These are phyloP conservation scores for Ogataea dorogensis DNA, from an alignment of 805 yeast genomes.

Conservation along the genomic window DNA sequence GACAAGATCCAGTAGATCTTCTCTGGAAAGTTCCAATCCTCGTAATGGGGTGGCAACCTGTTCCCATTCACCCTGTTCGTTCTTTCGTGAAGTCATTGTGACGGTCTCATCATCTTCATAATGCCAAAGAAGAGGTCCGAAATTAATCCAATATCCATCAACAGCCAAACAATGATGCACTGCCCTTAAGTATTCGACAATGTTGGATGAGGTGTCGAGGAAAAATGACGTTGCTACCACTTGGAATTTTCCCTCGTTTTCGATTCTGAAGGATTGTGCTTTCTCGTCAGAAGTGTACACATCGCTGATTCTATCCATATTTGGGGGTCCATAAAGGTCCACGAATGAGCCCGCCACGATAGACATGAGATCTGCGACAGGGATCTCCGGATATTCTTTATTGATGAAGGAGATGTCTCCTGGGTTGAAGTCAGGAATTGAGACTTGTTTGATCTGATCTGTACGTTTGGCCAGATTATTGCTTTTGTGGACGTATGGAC, in stretches of 20 bases:
- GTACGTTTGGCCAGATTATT: slow-evolving; percentile 45
- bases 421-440: slow-evolving; percentile 53
- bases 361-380: slow-evolving; percentile 55
- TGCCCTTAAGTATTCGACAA: slow-evolving; percentile 54
- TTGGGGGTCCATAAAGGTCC: slow-evolving; percentile 60
- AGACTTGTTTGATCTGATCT: slow-evolving; percentile 50
- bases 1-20: slow-evolving; percentile 50
- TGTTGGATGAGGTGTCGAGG: slow-evolving; percentile 60
- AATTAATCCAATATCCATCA: slow-evolving; percentile 58
- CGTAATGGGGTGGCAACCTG: slow-evolving; percentile 37
- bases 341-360: slow-evolving; percentile 73
- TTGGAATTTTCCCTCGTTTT: slow-evolving; percentile 41
- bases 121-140: slow-evolving; percentile 75
- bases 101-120: slow-evolving; percentile 50
- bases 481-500: slow-evolving; percentile 55
- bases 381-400: slow-evolving; percentile 37
- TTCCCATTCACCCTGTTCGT: slow-evolving; percentile 25
- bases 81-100: slow-evolving; percentile 22
- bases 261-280: slow-evolving; percentile 42
- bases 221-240: slow-evolving; percentile 56
- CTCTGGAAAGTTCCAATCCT: slow-evolving; percentile 60
- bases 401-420: slow-evolving; percentile 36
- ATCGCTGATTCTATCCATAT: slow-evolving; percentile 33
- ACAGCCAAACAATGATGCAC: slow-evolving; percentile 44
- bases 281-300: slow-evolving; percentile 37